Evolutionary conservation across 2,329 filamentous ascomycete species (phyloP), one percentile per base, ranked within the genome.

Genomic region (Claviceps africana): DNA sequence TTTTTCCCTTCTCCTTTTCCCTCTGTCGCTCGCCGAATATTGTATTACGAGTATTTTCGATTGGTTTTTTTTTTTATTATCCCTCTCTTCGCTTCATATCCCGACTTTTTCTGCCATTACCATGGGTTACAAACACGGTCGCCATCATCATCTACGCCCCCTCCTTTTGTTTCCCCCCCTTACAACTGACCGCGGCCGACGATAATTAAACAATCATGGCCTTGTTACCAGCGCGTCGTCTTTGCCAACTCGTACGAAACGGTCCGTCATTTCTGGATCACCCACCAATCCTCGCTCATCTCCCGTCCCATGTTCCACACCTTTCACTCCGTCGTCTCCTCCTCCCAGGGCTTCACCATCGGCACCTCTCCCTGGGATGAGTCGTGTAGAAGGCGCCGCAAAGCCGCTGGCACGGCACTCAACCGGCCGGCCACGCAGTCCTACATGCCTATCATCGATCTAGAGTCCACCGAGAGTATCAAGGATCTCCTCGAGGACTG

Each of bases 341-440:
- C 75, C 35, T 86, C 83, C 0, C 83, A 88, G 58, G 86, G 86
- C 6, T 86, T 88, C 66, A 91, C 86, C 0, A 88, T 93, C 55
- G 87, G 87, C 1, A 88, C 86, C 0, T 89, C 85, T 0, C 86
- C 87, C 0, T 93, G 86, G 83, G 85, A 90, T 56, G 86, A 88
- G 49, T 87, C 82, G 2, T 88, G 85, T 68, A 91, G 90, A 65
- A 72, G 75, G 25, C 77, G 86, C 10, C 79, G 87, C 56, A 90
- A 88, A 70, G 86, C 85, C 0, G 86, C 86, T 1, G 86, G 84
- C 4, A 88, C 86, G 4, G 86, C 87, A 0, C 73, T 91, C 22
- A 90, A 90, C 64, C 77, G 83, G 0, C 85, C 86, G 0, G 82
- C 86, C 0, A 79, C 86, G 1, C 83, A 88, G 60, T 82, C 81